These are phyloP conservation scores for Kingdonia uniflora DNA, from an alignment of 164 flowering plant genomes.

Conservation along the genomic window DNA sequence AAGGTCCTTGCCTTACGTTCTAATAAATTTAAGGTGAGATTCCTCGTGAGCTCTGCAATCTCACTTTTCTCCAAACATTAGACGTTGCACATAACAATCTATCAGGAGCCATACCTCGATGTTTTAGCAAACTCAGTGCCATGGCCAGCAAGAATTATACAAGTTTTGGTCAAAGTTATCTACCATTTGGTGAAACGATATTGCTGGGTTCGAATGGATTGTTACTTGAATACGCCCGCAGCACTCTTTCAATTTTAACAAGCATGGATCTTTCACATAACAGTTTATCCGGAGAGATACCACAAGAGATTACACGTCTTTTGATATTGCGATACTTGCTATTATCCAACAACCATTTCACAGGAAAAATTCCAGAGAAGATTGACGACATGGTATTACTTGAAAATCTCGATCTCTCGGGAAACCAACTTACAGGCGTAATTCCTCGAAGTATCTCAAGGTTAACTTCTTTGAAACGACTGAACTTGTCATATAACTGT, in stretches of 20 bases:
- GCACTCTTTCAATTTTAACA: slow-evolving; percentile 3
- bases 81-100: slow-evolving; percentile 25
- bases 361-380: slow-evolving; percentile 2
- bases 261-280: slow-evolving; percentile 15
- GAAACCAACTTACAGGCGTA: neutral
- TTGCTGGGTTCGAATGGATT: slow-evolving; percentile 10
- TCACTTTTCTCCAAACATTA: slow-evolving; percentile 17
- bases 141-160: slow-evolving; percentile 7
- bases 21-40: slow-evolving; percentile 18
- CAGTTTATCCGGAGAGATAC: slow-evolving; percentile 5
- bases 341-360: slow-evolving; percentile 4
- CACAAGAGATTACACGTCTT: slow-evolving; percentile 16
- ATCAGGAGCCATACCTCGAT: slow-evolving; percentile 21
- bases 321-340: slow-evolving; percentile 5
- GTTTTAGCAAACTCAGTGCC: slow-evolving; percentile 20
- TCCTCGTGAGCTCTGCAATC: slow-evolving; percentile 16
- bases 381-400: neutral
- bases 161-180: neutral
- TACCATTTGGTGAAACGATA: neutral
- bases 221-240: slow-evolving; percentile 7
- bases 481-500: slow-evolving; percentile 7
- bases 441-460: slow-evolving; percentile 5
- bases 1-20: slow-evolving; percentile 13
- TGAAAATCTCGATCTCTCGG: slow-evolving; percentile 7
- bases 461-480: neutral